Evolutionary conservation across 768 basidiomycete genomes (phyloP), one percentile per base, ranked within the genome.

Genomic region (Kwoniella europaea): DNA sequence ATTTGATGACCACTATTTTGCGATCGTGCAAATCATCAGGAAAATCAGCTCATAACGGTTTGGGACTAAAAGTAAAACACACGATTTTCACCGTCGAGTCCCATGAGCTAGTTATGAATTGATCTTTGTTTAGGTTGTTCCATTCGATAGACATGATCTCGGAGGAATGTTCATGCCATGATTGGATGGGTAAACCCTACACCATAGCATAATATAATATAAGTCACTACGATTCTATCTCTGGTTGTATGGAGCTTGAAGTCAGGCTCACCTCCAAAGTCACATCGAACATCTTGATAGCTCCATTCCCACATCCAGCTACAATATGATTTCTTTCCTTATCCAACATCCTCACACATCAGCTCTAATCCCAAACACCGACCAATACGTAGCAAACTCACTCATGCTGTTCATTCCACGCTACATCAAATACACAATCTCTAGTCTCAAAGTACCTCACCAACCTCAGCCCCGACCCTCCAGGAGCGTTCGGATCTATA

Each of bases 121-220:
- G 67, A 43, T 75, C 72, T 92, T 27, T 92, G 88, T 12, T 89
- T 71, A 95, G 83, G 84, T 97, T 98, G 72, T 91, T 94, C 95
- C 96, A 98, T 82, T 98, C 93, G 5, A 98, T 89, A 12, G 91
- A 91, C 85, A 92, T 94, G 7, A 94, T 93, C 82, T 98, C 96
- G 61, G 90, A 89, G 13, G 90, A 89, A 83, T 98, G 96, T 83
- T 98, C 96, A 76, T 93, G 91, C 95, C 96, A 98, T 60, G 88
- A 89, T 71, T 90, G 89, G 74, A 98, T 91, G 1, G 96, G 95
- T 65, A 91, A 88, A 76, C 93, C 91, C 94, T 98, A 67, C 6
- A 18, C 35, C 35, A 9, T 35, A 35, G 35, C 35, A 54, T 15
- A 20, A 35, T 22, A 35, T 20, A 57, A 57, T 42, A 35, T 35